phyloP scores from a whole-genome alignment of 805 yeast genomes.

The Phaffomyces thermotolerans region DNA sequence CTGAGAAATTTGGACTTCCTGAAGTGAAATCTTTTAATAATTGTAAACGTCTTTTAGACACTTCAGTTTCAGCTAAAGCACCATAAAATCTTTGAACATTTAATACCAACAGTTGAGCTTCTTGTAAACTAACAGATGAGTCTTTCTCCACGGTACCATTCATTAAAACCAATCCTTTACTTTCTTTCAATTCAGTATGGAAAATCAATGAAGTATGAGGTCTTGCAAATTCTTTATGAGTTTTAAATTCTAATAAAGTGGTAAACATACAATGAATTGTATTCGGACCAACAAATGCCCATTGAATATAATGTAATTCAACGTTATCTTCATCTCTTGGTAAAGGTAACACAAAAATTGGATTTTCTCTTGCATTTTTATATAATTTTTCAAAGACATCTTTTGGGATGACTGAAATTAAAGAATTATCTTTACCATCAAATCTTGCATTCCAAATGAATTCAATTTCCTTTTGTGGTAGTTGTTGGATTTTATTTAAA shows the following conservation, averaged over 20 bases:
- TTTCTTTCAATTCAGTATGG: conserved; percentile 65
- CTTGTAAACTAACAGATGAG: conserved; percentile 56
- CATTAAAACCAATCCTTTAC: conserved; percentile 68
- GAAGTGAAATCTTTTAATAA: conserved; percentile 61
- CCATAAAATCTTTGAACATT: conserved; percentile 82
- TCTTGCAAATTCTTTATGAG: conserved; percentile 85
- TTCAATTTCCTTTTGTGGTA: conserved; percentile 61
- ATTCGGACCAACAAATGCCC: conserved; percentile 80
- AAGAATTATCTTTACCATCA: conserved; percentile 45
- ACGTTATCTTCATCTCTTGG: conserved; percentile 53
- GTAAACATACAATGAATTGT: conserved; percentile 90
- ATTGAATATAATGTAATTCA: conserved; percentile 90
- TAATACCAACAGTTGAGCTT: conserved; percentile 69
- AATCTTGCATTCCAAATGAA: conserved; percentile 87
- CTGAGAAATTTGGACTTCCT: conserved; percentile 60
- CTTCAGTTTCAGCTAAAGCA: conserved; percentile 41
- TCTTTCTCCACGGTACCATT: conserved; percentile 78
- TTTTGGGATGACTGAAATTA: conserved; percentile 58
- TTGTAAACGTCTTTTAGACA: conserved; percentile 42
- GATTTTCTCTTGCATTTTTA: conserved; percentile 61
- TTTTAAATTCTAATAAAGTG: conserved; percentile 82
- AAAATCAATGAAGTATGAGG: conserved; percentile 90
- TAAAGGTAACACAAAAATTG: conserved; percentile 83
- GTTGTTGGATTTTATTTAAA: conserved; percentile 49
- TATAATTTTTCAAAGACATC: conserved; percentile 57